Evolutionary conservation across 257 asterid species (phyloP).

Genomic region (Solanum phureja): DNA sequence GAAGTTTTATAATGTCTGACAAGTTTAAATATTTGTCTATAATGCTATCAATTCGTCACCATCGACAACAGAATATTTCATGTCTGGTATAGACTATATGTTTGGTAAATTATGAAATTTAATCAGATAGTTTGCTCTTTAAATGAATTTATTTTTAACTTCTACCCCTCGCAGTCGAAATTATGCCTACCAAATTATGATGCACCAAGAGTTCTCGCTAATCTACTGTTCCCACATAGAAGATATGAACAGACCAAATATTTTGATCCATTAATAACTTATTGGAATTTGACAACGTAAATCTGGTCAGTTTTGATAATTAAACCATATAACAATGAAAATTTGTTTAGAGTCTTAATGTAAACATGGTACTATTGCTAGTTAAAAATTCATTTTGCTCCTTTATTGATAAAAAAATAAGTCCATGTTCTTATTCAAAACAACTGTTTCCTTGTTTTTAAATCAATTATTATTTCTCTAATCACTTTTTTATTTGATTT

Average conservation of each 20-base stretch:
- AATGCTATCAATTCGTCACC: not conserved
- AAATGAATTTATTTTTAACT: not conserved
- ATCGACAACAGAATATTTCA: not conserved
- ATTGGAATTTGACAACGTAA: not conserved
- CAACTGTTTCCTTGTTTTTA: not conserved
- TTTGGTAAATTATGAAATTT: not conserved
- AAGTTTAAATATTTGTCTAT: not conserved
- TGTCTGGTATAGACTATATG: not conserved
- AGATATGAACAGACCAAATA: not conserved
- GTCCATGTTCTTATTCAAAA: not conserved
- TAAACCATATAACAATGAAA: not conserved
- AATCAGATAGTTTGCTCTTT: not conserved
- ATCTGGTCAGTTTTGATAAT: not conserved
- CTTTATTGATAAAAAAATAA: not conserved
- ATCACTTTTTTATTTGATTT: not conserved
- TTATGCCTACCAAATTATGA: not conserved
- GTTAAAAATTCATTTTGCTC: not conserved
- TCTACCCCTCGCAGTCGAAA: not conserved
- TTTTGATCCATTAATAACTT: not conserved
- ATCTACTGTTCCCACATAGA: not conserved
- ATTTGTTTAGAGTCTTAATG: not conserved
- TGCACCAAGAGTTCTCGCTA: not conserved
- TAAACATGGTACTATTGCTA: not conserved
- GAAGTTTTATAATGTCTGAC: not conserved
- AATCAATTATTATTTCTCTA: not conserved